Percentiles rank a stretch among this genome's conserved stretches.
These are phyloP conservation scores for Leccinum aurantiacum DNA, from an alignment of 768 basidiomycete species.

Conservation along the genomic window DNA sequence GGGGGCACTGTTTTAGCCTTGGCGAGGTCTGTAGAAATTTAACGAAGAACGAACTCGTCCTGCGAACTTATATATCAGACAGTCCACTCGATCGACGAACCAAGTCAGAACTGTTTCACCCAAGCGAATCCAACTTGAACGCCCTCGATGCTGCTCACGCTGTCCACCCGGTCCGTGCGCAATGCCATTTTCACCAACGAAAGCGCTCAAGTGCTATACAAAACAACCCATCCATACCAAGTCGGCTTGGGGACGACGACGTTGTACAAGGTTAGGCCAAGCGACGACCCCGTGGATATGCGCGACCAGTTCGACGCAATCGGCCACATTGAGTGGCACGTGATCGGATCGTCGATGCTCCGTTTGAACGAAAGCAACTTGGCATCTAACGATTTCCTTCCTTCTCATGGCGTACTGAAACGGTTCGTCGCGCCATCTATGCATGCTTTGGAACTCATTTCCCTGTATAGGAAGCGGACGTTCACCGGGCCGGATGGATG, in stretches of 20 bases:
- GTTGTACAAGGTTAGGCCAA: slow-evolving; percentile 27
- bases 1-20: not conserved
- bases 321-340: slow-evolving; percentile 38
- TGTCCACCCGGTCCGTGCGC: slow-evolving; percentile 25
- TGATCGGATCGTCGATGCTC: slow-evolving; percentile 31
- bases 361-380: slow-evolving; percentile 29
- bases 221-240: slow-evolving; percentile 22
- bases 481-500: slow-evolving; percentile 36
- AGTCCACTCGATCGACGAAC: no score
- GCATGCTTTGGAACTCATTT: not conserved
- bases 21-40: not conserved
- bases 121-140: not conserved
- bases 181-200: slow-evolving; percentile 27
- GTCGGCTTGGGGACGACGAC: slow-evolving; percentile 21
- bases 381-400: slow-evolving; percentile 27
- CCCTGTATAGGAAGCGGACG: slow-evolving; percentile 21
- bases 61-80: no score
- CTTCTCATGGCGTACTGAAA: slow-evolving; percentile 20
- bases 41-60: not conserved
- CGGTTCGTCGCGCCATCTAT: slow-evolving; percentile 17
- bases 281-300: slow-evolving; percentile 23
- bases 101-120: not conserved
- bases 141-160: slow-evolving; percentile 20
- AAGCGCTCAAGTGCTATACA: slow-evolving; percentile 31
- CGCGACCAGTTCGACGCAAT: slow-evolving; percentile 32